phyloP scores from a whole-genome alignment of 129 eudicot species.

The Kitagawia praeruptora region DNA sequence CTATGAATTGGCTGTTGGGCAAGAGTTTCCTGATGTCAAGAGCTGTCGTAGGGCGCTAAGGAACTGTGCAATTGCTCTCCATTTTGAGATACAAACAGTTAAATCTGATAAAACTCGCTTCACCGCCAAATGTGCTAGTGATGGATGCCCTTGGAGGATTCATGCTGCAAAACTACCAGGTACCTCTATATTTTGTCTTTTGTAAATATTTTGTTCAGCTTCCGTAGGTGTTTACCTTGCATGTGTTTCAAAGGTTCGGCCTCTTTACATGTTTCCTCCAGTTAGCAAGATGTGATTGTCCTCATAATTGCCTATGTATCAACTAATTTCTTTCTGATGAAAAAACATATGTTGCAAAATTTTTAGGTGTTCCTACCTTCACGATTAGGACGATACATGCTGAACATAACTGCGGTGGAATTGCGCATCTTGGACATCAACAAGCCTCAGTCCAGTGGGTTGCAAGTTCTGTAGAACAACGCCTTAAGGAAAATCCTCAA shows the following conservation, averaged over 20 bases:
- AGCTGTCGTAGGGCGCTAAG: slow-evolving; percentile 71
- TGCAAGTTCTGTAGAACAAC: slow-evolving; percentile 68
- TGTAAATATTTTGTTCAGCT: background rate
- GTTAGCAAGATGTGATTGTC: background rate
- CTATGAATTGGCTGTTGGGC: slow-evolving; percentile 61
- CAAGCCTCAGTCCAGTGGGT: slow-evolving; percentile 93
- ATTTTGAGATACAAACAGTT: slow-evolving; percentile 77
- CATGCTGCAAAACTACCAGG: slow-evolving; percentile 93
- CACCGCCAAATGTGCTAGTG: slow-evolving; percentile 80
- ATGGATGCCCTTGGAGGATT: slow-evolving; percentile 84
- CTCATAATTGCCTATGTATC: background rate
- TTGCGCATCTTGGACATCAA: slow-evolving; percentile 79
- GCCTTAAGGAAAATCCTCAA: slow-evolving; percentile 67
- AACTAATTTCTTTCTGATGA: background rate
- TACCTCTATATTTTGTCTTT: slow-evolving; percentile 20
- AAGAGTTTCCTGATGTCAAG: slow-evolving; percentile 67
- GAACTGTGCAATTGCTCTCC: slow-evolving; percentile 67
- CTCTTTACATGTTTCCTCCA: background rate
- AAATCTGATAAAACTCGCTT: slow-evolving; percentile 83
- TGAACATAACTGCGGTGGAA: slow-evolving; percentile 66
- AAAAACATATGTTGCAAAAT: slow-evolving; percentile 48
- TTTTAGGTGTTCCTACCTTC: slow-evolving; percentile 77
- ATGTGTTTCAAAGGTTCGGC: background rate
- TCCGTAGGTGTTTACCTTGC: background rate
- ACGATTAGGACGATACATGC: slow-evolving; percentile 65